Evolutionary conservation across 495 filamentous ascomycete genomes (phyloP).

Genomic region (Aspergillus coremiiformis): DNA sequence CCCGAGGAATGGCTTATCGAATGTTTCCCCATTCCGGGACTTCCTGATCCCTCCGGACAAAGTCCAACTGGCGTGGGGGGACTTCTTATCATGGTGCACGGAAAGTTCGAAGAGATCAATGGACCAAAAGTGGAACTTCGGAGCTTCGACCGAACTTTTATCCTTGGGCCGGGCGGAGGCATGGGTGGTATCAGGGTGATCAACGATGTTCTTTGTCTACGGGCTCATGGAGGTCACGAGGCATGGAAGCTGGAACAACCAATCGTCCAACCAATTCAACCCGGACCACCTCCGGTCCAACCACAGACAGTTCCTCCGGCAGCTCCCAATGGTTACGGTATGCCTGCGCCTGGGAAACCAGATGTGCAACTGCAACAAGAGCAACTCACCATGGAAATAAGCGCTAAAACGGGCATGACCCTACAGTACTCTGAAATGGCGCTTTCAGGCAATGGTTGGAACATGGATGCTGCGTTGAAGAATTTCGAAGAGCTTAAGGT

Average conservation of each 20-base stretch:
- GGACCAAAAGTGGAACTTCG: conserved; percentile 51
- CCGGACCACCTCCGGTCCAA: conserved; percentile 8
- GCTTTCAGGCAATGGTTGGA: conserved; percentile 63
- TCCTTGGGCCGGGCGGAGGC: conserved; percentile 67
- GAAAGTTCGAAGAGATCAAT: conserved; percentile 72
- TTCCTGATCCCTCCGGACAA: conserved; percentile 63
- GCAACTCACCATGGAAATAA: conserved; percentile 57
- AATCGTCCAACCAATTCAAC: conserved; percentile 4
- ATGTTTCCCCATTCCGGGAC: conserved; percentile 65
- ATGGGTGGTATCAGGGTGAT: conserved; percentile 63
- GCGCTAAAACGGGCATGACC: conserved; percentile 63
- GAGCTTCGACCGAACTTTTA: conserved; percentile 79
- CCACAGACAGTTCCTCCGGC: conserved; percentile 12
- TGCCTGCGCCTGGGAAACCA: conserved; percentile 33
- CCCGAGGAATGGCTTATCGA: conserved; percentile 71
- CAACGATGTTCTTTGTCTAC: conserved; percentile 68
- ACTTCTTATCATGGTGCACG: conserved; percentile 70
- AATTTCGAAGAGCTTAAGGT: conserved; percentile 56
- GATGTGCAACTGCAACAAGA: conserved; percentile 48
- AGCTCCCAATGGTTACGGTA: conserved; percentile 35
- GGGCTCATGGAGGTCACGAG: conserved; percentile 55
- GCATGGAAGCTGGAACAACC: conserved; percentile 48
- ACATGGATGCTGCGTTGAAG: conserved; percentile 58
- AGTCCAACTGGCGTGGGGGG: conserved; percentile 61
- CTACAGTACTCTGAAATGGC: conserved; percentile 64